phyloP scores from a whole-genome alignment of 345 rosid genomes.

The Rhodamnia argentea region DNA sequence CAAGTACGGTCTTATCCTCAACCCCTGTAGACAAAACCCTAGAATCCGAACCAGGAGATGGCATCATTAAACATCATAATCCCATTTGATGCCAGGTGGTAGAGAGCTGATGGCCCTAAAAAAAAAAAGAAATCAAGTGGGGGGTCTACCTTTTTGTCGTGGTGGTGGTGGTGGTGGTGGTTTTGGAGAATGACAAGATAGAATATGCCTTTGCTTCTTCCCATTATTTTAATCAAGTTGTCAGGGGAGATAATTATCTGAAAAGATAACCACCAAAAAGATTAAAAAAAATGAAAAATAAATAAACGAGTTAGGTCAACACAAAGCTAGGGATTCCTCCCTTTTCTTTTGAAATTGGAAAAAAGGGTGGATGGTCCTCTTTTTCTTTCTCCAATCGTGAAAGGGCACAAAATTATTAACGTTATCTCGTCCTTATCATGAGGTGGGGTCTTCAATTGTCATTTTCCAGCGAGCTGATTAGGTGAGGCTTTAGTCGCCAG shows the following conservation, averaged over 20 bases:
- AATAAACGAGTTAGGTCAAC: not conserved
- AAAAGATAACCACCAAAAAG: not conserved
- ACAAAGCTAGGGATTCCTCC: not conserved
- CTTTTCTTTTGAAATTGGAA: not conserved
- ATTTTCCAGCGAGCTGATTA: not conserved
- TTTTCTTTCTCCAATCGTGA: not conserved
- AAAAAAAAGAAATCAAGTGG: not conserved
- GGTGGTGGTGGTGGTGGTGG: not conserved
- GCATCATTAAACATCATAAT: not conserved
- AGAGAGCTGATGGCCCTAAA: not conserved
- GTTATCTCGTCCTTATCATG: slow-evolving; percentile 16
- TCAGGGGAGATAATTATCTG: not conserved
- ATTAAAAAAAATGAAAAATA: not conserved
- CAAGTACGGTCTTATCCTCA: not conserved
- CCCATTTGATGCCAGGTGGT: not conserved
- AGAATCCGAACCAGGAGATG: not conserved
- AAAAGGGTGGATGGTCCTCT: not conserved
- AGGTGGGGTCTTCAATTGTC: not conserved
- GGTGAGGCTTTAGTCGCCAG: slow-evolving; percentile 12
- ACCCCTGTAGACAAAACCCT: not conserved
- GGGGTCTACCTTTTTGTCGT: not conserved
- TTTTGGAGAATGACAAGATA: not conserved
- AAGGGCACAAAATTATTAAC: not conserved
- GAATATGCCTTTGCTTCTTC: not conserved
- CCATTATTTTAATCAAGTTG: not conserved